A percentile compares a stretch with the other conserved stretches of the same genome.
Evolutionary conservation across 2,329 filamentous ascomycete genomes (phyloP).

Genomic region (Trichoderma citrinoviride): DNA sequence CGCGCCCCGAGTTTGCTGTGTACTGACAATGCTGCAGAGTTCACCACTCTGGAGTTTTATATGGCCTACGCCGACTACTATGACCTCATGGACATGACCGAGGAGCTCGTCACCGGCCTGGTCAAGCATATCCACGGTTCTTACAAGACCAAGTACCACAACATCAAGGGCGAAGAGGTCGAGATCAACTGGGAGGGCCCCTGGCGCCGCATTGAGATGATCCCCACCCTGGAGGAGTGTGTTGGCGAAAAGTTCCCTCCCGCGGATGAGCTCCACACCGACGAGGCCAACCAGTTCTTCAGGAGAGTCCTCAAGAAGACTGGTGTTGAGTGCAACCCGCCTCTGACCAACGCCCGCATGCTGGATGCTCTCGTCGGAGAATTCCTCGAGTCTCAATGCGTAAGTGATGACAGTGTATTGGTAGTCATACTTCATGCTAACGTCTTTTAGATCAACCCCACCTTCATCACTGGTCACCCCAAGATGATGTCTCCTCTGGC

Average conservation of each 20-base stretch:
- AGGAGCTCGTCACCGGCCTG: conserved; percentile 85
- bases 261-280: conserved; percentile 82
- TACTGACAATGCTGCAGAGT: conserved; percentile 57
- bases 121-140: conserved; percentile 86
- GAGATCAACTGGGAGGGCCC: conserved; percentile 95
- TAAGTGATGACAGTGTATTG: conserved; percentile 25
- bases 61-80: conserved; percentile 89
- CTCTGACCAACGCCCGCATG: conserved; percentile 91
- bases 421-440: not conserved
- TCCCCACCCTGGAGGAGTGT: conserved; percentile 75
- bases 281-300: conserved; percentile 86
- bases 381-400: conserved; percentile 89
- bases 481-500: conserved; percentile 81
- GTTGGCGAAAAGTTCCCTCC: conserved; percentile 93
- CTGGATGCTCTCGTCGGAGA: conserved; percentile 92
- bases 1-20: not conserved
- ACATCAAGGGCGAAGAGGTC: conserved; percentile 79
- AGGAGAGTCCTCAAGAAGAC: conserved; percentile 81
- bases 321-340: conserved; percentile 84
- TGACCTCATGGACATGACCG: conserved; percentile 77
- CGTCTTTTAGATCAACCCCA: conserved; percentile 67
- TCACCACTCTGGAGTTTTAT: conserved; percentile 98
- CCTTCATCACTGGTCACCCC: conserved; percentile 58
- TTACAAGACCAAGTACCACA: conserved; percentile 83
- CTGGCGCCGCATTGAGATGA: conserved; percentile 95